A percentile compares a stretch with the other conserved stretches of the same genome.
phyloP scores from a whole-genome alignment of 805 yeast species.

The Blastobotrys muscicola region DNA sequence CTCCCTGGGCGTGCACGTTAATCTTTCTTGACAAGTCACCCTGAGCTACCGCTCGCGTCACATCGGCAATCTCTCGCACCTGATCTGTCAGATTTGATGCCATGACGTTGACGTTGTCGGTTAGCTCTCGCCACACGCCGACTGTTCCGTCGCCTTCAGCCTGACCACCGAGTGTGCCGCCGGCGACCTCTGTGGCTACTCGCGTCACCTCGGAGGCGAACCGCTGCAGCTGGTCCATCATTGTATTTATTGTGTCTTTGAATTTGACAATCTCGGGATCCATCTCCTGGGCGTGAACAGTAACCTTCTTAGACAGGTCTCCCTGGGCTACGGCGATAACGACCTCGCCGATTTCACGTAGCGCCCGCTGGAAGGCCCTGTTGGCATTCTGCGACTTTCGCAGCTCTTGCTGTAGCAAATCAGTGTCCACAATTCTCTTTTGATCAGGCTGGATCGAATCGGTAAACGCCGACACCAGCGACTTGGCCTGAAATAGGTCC shows the following conservation, averaged over 20 bases:
- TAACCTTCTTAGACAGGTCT: slow-evolving; percentile 72
- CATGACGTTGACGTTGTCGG: slow-evolving; percentile 86
- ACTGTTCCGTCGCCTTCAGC: slow-evolving; percentile 77
- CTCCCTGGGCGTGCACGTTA: slow-evolving; percentile 88
- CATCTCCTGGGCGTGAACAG: slow-evolving; percentile 56
- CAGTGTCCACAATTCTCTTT: slow-evolving; percentile 23
- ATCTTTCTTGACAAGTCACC: slow-evolving; percentile 79
- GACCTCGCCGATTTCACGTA: slow-evolving; percentile 75
- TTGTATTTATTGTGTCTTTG: slow-evolving; percentile 71
- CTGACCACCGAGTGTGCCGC: slow-evolving; percentile 85
- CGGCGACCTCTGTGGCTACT: slow-evolving; percentile 83
- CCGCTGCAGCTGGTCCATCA: slow-evolving; percentile 81
- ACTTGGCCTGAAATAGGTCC: slow-evolving; percentile 26
- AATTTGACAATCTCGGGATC: slow-evolving; percentile 76
- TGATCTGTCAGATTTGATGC: slow-evolving; percentile 80
- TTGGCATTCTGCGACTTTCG: slow-evolving; percentile 43
- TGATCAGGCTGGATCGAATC: slow-evolving; percentile 23
- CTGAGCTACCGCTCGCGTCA: slow-evolving; percentile 77
- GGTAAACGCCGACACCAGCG: slow-evolving; percentile 26
- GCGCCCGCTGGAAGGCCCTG: slow-evolving; percentile 56
- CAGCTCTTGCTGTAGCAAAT: slow-evolving; percentile 28
- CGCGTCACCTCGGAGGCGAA: slow-evolving; percentile 76
- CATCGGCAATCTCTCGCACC: slow-evolving; percentile 84
- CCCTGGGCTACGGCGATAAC: slow-evolving; percentile 87
- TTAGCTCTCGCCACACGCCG: slow-evolving; percentile 80